These are phyloP conservation scores for Candida succiphila DNA, from an alignment of 805 yeast genomes.

Conservation along the genomic window DNA sequence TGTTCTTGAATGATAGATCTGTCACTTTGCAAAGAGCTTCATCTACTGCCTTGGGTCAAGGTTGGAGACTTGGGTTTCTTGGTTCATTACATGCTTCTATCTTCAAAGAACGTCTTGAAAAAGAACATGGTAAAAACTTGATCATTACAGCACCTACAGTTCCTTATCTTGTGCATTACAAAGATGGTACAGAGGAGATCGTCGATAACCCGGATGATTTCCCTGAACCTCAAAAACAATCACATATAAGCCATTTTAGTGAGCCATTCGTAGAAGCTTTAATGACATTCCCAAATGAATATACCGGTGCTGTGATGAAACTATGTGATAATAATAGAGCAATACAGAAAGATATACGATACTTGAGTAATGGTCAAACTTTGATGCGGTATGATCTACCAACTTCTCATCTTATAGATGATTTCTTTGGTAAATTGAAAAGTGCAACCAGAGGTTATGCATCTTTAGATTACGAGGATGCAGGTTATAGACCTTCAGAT, in stretches of 20 bases:
- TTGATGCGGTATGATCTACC: conserved; percentile 75
- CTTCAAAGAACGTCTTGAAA: conserved; percentile 82
- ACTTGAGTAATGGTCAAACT: conserved; percentile 72
- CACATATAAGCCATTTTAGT: conserved; percentile 37
- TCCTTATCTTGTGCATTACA: conserved; percentile 71
- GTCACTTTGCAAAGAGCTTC: conserved; percentile 86
- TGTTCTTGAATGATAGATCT: conserved; percentile 86
- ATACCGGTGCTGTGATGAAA: conserved; percentile 77
- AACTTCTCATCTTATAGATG: conserved; percentile 83
- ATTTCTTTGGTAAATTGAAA: conserved; percentile 88
- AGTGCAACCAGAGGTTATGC: conserved; percentile 90
- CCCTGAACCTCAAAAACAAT: conserved; percentile 46
- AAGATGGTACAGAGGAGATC: conserved; percentile 52
- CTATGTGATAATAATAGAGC: conserved; percentile 83
- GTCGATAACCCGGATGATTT: conserved; percentile 90
- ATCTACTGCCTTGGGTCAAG: conserved; percentile 90
- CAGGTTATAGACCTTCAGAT: conserved; percentile 73
- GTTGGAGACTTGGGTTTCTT: conserved; percentile 93
- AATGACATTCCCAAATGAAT: conserved; percentile 87
- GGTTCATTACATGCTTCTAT: conserved; percentile 95
- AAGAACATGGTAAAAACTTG: conserved; percentile 87
- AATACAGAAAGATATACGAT: conserved; percentile 67
- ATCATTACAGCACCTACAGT: conserved; percentile 95
- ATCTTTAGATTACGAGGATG: conserved; percentile 88
- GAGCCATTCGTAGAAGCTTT: conserved; percentile 90